Evolutionary conservation across 371 early-diverging fungal genomes (phyloP), one percentile per base, ranked within the genome.

Genomic region (Conidiobolus incongruus): DNA sequence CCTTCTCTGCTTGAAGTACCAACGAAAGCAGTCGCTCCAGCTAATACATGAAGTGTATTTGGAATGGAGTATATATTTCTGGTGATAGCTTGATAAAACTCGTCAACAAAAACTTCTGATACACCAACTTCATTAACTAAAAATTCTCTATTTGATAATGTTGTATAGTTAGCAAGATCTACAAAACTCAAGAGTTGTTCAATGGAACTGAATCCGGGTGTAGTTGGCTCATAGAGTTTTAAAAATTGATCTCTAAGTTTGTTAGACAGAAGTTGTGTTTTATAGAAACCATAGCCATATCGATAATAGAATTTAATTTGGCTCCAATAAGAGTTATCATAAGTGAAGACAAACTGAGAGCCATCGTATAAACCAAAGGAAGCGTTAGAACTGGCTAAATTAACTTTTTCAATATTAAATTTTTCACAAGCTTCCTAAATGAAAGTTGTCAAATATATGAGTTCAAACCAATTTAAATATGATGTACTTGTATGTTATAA

Each of bases 341-440:
- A 22, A 5, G 7, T 22, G 21, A 34, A 13, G 13, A 43, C 43
- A 19, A 43, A 33, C 8, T 24, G 12, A 2, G 8, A n/a, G 6
- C 43, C 43, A 21, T 43, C 23, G 19, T 33, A 43, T 5, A 43
- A 34, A 15, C 43, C 43, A 29, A 43, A 13, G 10, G 32, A 11
- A 35, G 22, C 30, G 17, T 43, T 34, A 6, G 33, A 30, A 13
- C n/a, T n/a, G 2, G 11, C 34, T 10, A n/a, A 32, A 8, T 11
- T 22, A 17, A n/a, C 32, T 4, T 7, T 19, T 33, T 15, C 26
- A 13, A 43, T 43, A 13, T 35, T 13, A 23, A 43, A 43, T 7
- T 43, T 20, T 22, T 34, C 7, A 15, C 22, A 33, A 3, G 43
- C 43, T 15, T 43, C 33, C 43, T 43, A 43, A 43, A 20, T n/a